Percentiles rank a stretch among this genome's conserved stretches.
These are phyloP conservation scores for Monotropa hypopitys DNA, from an alignment of 179 eudicot species.

Conservation along the genomic window DNA sequence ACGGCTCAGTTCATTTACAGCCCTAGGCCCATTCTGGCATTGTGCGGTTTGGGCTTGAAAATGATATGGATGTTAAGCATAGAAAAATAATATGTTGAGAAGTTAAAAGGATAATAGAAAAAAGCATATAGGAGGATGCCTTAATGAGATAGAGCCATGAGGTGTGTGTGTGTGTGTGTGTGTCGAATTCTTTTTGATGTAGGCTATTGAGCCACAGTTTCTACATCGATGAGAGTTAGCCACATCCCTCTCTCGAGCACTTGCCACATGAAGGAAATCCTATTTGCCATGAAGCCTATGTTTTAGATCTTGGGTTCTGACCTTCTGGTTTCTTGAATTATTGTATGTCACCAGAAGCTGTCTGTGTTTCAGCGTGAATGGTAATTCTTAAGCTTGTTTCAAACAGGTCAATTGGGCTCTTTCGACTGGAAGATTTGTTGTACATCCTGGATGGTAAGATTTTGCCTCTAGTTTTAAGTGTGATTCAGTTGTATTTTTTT, in stretches of 20 bases:
- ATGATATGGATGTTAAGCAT: neutral
- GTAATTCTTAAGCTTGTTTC: neutral
- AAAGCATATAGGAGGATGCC: neutral
- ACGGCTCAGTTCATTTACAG: too few relatives aligned
- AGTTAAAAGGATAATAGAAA: neutral
- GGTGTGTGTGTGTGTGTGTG: too few relatives aligned
- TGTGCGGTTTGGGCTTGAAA: neutral
- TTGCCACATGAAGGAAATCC: neutral
- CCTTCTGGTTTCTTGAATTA: neutral
- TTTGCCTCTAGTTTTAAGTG: neutral
- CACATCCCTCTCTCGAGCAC: neutral
- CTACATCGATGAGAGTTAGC: neutral
- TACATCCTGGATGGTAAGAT: constrained; percentile 93
- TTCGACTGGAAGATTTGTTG: constrained; percentile 76
- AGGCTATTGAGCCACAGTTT: neutral
- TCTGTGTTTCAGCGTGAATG: neutral
- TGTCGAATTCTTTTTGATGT: neutral
- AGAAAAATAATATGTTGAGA: neutral
- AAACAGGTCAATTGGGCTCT: constrained; percentile 95
- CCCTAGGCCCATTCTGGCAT: neutral
- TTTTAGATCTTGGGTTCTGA: neutral
- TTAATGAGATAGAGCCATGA: neutral
- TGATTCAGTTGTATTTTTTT: neutral
- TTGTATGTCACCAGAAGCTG: neutral
- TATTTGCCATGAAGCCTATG: neutral